Percentiles rank a stretch among this genome's conserved stretches.
Evolutionary conservation across 164 flowering plant genomes (phyloP).

Genomic region (Vitis rupestris): DNA sequence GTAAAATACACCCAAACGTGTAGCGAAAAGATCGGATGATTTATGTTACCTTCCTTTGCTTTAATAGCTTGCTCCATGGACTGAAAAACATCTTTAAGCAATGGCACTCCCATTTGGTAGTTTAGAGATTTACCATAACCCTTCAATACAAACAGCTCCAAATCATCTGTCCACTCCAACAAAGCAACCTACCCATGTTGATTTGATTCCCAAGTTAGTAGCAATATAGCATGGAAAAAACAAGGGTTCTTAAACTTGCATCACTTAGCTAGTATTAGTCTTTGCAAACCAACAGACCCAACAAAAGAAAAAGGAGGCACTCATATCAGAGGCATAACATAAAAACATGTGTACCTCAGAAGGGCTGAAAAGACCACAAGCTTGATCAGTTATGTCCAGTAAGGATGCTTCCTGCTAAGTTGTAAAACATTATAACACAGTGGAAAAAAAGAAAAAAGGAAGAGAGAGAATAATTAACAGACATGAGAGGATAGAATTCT

Average conservation of each 20-base stretch:
- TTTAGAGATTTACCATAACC: slow-evolving; percentile 92
- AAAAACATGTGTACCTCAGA: slow-evolving; percentile 52
- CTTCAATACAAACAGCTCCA: slow-evolving; percentile 79
- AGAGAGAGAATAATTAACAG: not conserved
- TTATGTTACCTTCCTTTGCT: slow-evolving; percentile 68
- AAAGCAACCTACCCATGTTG: slow-evolving; percentile 49
- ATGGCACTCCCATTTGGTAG: slow-evolving; percentile 86
- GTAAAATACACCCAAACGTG: too few species aligned
- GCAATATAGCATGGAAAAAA: not conserved
- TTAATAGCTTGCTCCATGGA: slow-evolving; percentile 89
- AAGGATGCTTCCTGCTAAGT: slow-evolving; percentile 78
- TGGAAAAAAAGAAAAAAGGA: not conserved
- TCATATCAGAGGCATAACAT: not conserved
- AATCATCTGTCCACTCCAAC: slow-evolving; percentile 96
- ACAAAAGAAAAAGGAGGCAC: too few species aligned
- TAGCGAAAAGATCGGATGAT: not conserved
- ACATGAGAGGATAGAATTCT: not conserved
- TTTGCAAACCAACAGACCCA: too few species aligned
- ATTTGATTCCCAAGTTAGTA: not conserved
- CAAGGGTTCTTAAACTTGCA: not conserved
- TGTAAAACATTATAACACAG: not conserved
- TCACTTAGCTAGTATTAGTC: too few species aligned
- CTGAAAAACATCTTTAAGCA: slow-evolving; percentile 76
- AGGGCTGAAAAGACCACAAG: slow-evolving; percentile 76
- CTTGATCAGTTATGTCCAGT: slow-evolving; percentile 74